Percentiles rank a stretch among this genome's conserved stretches.
Conservation (phyloP, 106 monocot species). For the Dendrobium officinale region DNA sequence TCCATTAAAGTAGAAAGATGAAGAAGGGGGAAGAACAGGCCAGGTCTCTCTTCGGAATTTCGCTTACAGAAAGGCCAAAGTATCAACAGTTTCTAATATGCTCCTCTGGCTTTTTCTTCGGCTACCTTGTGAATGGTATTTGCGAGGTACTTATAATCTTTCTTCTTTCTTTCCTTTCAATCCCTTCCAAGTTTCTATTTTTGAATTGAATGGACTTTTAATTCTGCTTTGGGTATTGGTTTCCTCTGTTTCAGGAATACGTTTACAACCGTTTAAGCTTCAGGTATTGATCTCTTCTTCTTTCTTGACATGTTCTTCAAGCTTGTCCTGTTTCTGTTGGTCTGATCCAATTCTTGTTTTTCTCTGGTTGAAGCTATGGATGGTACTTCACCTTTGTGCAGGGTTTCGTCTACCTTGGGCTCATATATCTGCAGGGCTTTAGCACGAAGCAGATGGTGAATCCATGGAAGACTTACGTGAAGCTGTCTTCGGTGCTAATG, state of each 20-base stretch:
- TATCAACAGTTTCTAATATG: constrained; percentile 94
- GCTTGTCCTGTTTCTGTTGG: neutral
- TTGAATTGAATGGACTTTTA: no score
- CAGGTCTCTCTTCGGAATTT: constrained; percentile 76
- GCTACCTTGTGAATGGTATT: constrained; percentile 90
- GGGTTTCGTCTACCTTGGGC: constrained; percentile 75
- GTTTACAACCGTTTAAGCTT: constrained; percentile 86
- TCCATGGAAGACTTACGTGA: constrained; percentile 81
- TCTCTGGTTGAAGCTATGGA: constrained; percentile 59
- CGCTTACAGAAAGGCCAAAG: constrained; percentile 50
- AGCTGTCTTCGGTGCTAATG: constrained; percentile 77
- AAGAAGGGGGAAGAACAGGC: constrained; percentile 50
- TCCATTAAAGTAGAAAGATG: constrained; percentile 10
- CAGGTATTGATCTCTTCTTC: constrained; percentile 29
- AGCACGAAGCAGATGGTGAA: constrained; percentile 83
- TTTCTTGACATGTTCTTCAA: neutral
- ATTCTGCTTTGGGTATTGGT: no score
- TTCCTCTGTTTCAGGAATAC: constrained; percentile 64
- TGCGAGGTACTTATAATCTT: constrained; percentile 52
- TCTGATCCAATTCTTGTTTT: neutral
- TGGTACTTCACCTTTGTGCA: constrained; percentile 99
- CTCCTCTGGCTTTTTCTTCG: constrained; percentile 93
- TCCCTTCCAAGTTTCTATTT: no score
- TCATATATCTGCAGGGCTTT: constrained; percentile 76
- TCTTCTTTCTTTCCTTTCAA: no score